Base-by-base conservation (phyloP, 106 monocot genomes). In the Agapanthus africanus region DNA sequence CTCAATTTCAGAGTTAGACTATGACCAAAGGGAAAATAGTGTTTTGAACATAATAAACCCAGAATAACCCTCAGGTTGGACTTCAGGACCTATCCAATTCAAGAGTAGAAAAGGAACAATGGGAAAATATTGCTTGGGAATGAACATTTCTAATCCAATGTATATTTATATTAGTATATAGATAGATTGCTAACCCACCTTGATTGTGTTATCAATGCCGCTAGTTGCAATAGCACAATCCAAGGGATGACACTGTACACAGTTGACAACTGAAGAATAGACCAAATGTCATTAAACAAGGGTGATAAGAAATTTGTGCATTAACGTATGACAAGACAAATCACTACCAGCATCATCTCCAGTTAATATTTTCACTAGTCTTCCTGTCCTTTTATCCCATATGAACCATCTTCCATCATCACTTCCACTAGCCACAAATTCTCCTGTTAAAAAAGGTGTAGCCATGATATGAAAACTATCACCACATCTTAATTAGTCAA, bases 371-470 rank as follows among this genome's bases (percentile, higher is more conserved):
- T 99, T 99, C 56, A 99, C 57, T 6, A 99, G 75, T 52, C 92
- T 82, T 69, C 97, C 97, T 19, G 97, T 90, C 73, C 75, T 89
- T 42, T 99, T 99, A 74, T 99, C 97, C 97, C 97, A 99, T 52
- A 99, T 99, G 81, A 92, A 93, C 90, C 86, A 99, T 80, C 87
- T 82, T 26, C 97, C 97, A 87, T 92, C 97, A 83, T 99, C 97
- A 71, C 97, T 99, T 69, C 97, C 97, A 77, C 97, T 90, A 8
- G 97, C 97, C 78, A 99, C 72, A 82, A 78, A 99, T 13, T 85
- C 89, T 68, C 97, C 97, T 99, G 66, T 19, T 71, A 34, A 50
- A 46, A 31, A 68, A 65, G n/a, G 25, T 6, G 39, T 26, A 27
- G 18, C 15, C 22, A 65, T 25, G 11, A 70, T 10, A 52, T 22